Conservation (phyloP, 805 yeast genomes). For the Kluyveromyces wickerhamii region DNA sequence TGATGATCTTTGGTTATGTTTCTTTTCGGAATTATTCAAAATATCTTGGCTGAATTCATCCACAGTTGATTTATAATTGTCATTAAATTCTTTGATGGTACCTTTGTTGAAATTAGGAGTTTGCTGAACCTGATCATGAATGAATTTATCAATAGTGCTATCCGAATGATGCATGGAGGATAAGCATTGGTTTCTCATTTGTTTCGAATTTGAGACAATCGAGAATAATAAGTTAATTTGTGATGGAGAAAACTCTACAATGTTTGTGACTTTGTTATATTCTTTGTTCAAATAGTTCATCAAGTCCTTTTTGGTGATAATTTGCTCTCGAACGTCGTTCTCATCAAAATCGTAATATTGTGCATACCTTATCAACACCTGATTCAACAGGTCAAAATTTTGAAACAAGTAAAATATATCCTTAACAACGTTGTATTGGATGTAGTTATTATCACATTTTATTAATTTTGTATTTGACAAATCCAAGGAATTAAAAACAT, state of each 20-base stretch:
- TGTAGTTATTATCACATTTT: conserved; percentile 26
- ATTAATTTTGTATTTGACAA: conserved; percentile 23
- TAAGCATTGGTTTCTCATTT: conserved; percentile 12
- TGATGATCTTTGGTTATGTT: conserved; percentile 8
- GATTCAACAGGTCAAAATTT: conserved; percentile 35
- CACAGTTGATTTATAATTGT: conserved; percentile 20
- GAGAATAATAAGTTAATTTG: conserved; percentile 34
- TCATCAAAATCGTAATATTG: conserved; percentile 22
- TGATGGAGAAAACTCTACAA: conserved; percentile 34
- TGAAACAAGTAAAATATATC: conserved; percentile 34
- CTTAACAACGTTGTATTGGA: conserved; percentile 31
- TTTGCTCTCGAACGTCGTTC: conserved; percentile 22
- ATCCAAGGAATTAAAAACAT: conserved; percentile 29
- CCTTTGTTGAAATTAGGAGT: conserved; percentile 16
- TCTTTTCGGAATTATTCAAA: conserved; percentile 6
- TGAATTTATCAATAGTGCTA: conserved; percentile 20
- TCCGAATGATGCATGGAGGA: conserved; percentile 20
- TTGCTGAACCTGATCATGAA: conserved; percentile 22
- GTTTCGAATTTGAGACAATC: conserved; percentile 30
- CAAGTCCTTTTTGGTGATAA: conserved; percentile 32
- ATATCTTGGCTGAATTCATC: conserved; percentile 18
- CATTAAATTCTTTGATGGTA: conserved; percentile 21
- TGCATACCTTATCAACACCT: conserved; percentile 30
- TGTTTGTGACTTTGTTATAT: conserved; percentile 35
- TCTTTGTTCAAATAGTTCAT: conserved; percentile 30